Conservation (phyloP, 106 monocot species). For the Dendrobium chrysotoxum region DNA sequence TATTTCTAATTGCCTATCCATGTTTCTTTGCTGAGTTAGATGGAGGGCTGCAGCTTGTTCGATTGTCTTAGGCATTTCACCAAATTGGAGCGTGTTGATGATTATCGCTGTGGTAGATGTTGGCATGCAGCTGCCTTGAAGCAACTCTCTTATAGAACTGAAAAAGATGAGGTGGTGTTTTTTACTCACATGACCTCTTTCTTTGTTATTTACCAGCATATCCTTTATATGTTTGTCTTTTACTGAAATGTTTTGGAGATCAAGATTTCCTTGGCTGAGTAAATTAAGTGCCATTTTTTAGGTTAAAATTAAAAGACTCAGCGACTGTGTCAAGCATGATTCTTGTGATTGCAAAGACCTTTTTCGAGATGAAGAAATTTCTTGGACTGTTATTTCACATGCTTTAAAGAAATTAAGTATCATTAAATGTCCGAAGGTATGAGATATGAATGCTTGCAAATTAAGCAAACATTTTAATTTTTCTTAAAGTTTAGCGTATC, state of each 20-base stretch:
- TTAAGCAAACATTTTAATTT: background rate
- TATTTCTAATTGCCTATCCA: constrained; percentile 8
- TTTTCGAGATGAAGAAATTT: constrained; percentile 41
- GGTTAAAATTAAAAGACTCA: constrained; percentile 48
- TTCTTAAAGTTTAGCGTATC: background rate
- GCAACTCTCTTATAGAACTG: constrained; percentile 34
- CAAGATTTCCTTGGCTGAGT: constrained; percentile 1
- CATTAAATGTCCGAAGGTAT: constrained; percentile 67
- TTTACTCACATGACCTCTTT: background rate
- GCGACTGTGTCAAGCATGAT: constrained; percentile 49
- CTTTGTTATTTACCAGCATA: background rate
- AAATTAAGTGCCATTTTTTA: constrained; percentile 14
- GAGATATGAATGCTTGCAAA: background rate
- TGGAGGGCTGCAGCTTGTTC: constrained; percentile 48
- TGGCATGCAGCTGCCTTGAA: constrained; percentile 71
- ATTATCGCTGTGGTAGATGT: constrained; percentile 60
- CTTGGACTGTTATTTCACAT: constrained; percentile 38
- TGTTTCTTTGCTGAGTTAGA: constrained; percentile 32
- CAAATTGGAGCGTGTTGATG: constrained; percentile 51
- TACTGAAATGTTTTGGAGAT: background rate
- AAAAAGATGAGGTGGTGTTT: constrained; percentile 57
- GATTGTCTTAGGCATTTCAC: constrained; percentile 73
- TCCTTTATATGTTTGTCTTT: background rate
- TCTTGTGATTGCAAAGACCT: constrained; percentile 67
- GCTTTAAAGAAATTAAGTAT: constrained; percentile 59